These are phyloP conservation scores for Acorus gramineus DNA, from an alignment of 106 monocot genomes.

Conservation along the genomic window DNA sequence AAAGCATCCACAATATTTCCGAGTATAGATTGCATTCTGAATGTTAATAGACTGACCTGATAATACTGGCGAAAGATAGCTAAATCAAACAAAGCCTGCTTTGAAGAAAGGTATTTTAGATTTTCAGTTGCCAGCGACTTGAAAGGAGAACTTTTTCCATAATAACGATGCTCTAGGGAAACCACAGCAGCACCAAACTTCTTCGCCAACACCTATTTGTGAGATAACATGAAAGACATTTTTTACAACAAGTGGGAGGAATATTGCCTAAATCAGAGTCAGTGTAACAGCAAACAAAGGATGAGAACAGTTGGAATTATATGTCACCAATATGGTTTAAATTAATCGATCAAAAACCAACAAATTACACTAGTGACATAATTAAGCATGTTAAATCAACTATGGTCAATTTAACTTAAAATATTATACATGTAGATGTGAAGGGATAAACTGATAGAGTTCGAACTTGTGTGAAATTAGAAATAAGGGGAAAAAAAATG, in stretches of 20 bases:
- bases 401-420: neutral
- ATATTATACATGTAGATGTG: neutral
- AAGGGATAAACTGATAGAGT: no score
- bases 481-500: no score
- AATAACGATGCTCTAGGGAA: slow-evolving; percentile 94
- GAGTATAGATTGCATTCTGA: neutral
- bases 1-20: no score
- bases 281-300: slow-evolving; percentile 15
- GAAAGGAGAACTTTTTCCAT: slow-evolving; percentile 92
- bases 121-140: slow-evolving; percentile 52
- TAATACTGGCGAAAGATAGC: slow-evolving; percentile 92
- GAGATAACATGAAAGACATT: no score
- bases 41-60: slow-evolving; percentile 38
- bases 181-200: slow-evolving; percentile 90
- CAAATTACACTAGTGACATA: neutral
- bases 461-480: no score
- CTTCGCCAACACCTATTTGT: slow-evolving; percentile 59
- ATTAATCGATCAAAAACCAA: neutral
- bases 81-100: slow-evolving; percentile 94
- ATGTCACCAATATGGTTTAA: neutral
- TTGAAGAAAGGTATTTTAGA: slow-evolving; percentile 80
- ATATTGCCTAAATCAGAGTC: no score
- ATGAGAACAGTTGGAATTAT: neutral
- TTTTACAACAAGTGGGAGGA: no score
- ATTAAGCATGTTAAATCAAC: neutral